Evolutionary conservation across 2,329 filamentous ascomycete genomes (phyloP).

Genomic region (Shiraia sp.): DNA sequence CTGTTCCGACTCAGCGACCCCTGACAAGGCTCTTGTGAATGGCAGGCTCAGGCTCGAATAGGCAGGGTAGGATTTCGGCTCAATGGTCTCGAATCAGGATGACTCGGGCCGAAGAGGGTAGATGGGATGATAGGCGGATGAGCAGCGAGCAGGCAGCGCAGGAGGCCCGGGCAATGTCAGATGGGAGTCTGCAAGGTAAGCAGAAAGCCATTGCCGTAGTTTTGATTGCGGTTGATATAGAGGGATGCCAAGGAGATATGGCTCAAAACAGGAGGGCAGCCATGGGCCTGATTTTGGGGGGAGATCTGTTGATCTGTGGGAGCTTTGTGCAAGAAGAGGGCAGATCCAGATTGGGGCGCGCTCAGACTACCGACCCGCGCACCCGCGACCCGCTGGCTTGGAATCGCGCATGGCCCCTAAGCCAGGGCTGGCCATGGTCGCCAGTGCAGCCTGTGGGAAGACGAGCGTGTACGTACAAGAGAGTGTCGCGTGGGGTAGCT

Average conservation of each 20-base stretch:
- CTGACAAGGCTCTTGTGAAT: constrained; percentile 15
- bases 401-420: constrained; percentile 11
- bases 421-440: too few species aligned
- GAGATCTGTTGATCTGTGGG: neutral
- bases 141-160: too few species aligned
- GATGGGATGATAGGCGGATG: constrained; percentile 6
- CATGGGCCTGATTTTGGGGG: neutral
- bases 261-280: neutral
- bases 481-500: too few species aligned
- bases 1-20: constrained; percentile 21
- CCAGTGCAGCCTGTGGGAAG: too few species aligned
- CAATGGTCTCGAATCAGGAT: constrained; percentile 9
- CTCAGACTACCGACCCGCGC: constrained; percentile 20
- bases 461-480: too few species aligned
- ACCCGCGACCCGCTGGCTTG: constrained; percentile 15
- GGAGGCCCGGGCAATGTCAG: too few species aligned
- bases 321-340: neutral
- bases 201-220: neutral
- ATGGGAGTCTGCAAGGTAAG: neutral
- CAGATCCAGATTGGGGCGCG: constrained; percentile 6
- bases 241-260: too few species aligned
- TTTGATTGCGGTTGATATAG: neutral
- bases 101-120: constrained; percentile 20
- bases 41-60: constrained; percentile 9
- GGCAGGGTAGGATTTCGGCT: constrained; percentile 12